Evolutionary conservation across 768 basidiomycete genomes (phyloP).

Genomic region (Termitomyces bulborhizus): DNA sequence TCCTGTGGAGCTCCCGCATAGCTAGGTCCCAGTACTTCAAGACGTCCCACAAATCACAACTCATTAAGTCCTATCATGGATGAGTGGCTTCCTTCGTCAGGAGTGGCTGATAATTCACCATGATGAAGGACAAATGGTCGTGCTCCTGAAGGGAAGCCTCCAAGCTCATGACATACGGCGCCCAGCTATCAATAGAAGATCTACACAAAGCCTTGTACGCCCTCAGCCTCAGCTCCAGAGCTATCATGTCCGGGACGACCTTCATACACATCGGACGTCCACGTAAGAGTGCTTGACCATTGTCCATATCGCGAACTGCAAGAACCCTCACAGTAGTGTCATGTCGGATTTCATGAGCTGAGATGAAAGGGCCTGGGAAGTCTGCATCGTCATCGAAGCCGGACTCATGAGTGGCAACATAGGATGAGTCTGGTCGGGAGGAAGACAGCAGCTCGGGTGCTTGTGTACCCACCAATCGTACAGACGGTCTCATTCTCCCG

Average conservation of each 20-base stretch:
- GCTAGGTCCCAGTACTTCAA: constrained; percentile 16
- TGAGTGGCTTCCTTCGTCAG: not conserved
- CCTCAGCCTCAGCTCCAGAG: constrained; percentile 25
- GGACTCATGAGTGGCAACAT: not conserved
- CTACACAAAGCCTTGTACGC: constrained; percentile 28
- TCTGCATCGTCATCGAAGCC: not conserved
- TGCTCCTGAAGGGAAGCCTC: constrained; percentile 28
- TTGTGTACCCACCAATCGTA: not conserved
- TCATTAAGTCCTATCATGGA: constrained; percentile 31
- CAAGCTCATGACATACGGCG: constrained; percentile 31
- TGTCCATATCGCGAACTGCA: constrained; percentile 17
- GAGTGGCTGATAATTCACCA: constrained; percentile 24
- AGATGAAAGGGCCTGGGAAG: constrained; percentile 23
- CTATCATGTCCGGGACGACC: constrained; percentile 20
- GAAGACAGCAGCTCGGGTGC: not conserved
- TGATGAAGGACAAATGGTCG: constrained; percentile 26
- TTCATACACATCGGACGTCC: constrained; percentile 35
- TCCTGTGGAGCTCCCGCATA: constrained; percentile 21
- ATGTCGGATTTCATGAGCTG: constrained; percentile 19
- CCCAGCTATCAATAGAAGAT: constrained; percentile 16
- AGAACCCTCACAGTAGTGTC: constrained; percentile 11
- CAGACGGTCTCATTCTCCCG: not conserved
- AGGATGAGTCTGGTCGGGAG: not conserved
- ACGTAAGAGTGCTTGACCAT: not conserved
- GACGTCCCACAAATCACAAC: constrained; percentile 26